Conservation (phyloP, 148 eudicot species). For the Polygonum aviculare region DNA sequence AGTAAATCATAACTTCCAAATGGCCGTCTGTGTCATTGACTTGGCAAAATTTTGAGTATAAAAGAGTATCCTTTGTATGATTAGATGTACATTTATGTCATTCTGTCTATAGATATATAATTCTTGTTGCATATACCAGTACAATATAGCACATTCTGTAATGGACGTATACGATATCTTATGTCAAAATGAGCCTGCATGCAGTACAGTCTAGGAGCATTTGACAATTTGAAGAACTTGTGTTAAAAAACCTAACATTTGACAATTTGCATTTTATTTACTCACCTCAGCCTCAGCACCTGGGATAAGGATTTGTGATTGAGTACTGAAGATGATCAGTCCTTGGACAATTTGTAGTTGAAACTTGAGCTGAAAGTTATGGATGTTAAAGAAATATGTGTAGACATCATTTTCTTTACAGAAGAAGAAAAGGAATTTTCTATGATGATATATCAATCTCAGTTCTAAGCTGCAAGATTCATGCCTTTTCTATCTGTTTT, state of each 20-base stretch:
- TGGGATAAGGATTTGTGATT: neutral
- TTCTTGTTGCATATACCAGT: no score
- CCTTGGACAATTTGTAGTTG: neutral
- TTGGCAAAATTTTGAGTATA: neutral
- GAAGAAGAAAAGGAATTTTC: constrained; percentile 1
- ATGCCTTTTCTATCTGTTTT: constrained; percentile 1
- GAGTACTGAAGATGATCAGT: neutral
- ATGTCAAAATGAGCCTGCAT: no score
- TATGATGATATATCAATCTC: neutral
- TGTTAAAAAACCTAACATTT: no score
- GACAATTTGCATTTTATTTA: no score
- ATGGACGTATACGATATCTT: no score
- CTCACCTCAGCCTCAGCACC: no score
- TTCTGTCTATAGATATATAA: no score
- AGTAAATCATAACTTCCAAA: neutral
- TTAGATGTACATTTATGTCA: neutral
- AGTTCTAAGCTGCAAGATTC: constrained; percentile 6
- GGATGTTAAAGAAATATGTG: neutral
- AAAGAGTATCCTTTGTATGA: neutral
- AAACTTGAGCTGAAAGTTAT: neutral
- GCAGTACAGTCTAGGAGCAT: no score
- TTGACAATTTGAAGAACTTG: no score
- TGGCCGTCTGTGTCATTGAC: neutral
- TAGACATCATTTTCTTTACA: neutral
- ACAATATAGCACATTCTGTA: no score